Base-by-base conservation (phyloP, 768 basidiomycete genomes). In the Pleurotus sapidus region DNA sequence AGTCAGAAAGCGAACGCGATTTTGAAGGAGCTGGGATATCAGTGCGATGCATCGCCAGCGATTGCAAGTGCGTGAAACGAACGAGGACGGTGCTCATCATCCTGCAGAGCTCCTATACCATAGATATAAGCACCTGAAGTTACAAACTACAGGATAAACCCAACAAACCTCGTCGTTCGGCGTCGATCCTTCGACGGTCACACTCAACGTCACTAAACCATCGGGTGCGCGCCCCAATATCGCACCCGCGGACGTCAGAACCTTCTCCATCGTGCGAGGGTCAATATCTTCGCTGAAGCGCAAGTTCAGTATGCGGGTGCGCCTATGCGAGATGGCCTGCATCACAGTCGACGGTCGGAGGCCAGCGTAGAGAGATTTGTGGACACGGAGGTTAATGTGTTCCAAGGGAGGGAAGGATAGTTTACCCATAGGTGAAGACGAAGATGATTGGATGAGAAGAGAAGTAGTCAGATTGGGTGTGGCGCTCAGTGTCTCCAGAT, bases 331-430 rank as follows among this genome's bases (percentile, higher is more conserved):
- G 14, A 80, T 60, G 3, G 68, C 55, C 8, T 57, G 59, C 66
- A 80, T 72, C 4, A 80, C 64, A 4, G 77, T 67, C 5, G 72
- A 71, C 0, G 80, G 80, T 17, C 79, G 70, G 23, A 82, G 69
- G 0, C 79, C 79, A 17, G 68, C 68, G 59, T 78, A 78, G 1
- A 82, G 70, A 3, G 79, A 80, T 4, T 68, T 72, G 60, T 71
- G 75, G 50, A 82, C 74, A 58, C 48, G 48, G 46, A 56, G 39
- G 55, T 59, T 45, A 48, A 59, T 34, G n/a, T 50, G 23, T 7
- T 34, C 46, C 9, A 62, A 43, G 2, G 61, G 45, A 11, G 59
- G 55, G 14, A 54, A 40, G 27, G 49, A 17, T 20, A n/a, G 49
- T 27, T 50, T 54, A 45, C 37, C 9, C 23, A n/a, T 6, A 4